A percentile compares a stretch with the other conserved stretches of the same genome.
Conservation (phyloP, 176 grass and related monocot genomes). For the Zea luxurians region DNA sequence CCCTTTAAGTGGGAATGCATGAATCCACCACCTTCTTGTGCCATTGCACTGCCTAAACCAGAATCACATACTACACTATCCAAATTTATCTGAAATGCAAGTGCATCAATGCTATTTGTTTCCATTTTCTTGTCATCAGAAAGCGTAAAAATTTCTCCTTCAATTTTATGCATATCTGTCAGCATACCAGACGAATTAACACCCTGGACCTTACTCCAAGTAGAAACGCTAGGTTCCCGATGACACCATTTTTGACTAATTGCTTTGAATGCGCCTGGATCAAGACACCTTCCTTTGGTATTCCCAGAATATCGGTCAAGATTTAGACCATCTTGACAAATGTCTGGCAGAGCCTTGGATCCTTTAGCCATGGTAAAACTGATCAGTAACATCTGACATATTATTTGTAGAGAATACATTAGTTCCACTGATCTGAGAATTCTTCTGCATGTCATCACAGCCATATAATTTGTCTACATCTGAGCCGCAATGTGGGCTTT, state of each 20-base stretch:
- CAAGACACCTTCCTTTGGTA: conserved; percentile 23
- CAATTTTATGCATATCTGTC: conserved; percentile 33
- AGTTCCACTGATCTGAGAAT: conserved; percentile 33
- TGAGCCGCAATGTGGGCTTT: conserved; percentile 14
- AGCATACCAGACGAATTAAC: conserved; percentile 32
- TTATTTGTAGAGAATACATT: conserved; percentile 17
- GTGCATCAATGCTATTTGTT: too few species aligned
- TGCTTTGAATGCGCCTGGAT: background rate
- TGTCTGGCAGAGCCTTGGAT: conserved; percentile 8
- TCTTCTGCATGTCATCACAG: conserved; percentile 33
- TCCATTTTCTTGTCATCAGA: conserved; percentile 30
- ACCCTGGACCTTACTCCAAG: conserved; percentile 27
- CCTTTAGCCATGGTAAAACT: conserved; percentile 11
- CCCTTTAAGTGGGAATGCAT: too few species aligned
- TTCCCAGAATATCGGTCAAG: conserved; percentile 9
- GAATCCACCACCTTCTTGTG: too few species aligned
- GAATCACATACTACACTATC: too few species aligned
- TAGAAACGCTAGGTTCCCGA: background rate
- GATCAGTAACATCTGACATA: conserved; percentile 1
- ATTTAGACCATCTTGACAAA: conserved; percentile 24
- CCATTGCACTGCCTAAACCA: too few species aligned
- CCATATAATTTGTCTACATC: conserved; percentile 31
- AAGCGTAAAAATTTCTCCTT: conserved; percentile 9
- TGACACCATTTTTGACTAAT: conserved; percentile 24
- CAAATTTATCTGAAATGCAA: too few species aligned